Evolutionary conservation across 768 basidiomycete species (phyloP), one percentile per base, ranked within the genome.

Genomic region (Rhodotorula kratochvilovae): DNA sequence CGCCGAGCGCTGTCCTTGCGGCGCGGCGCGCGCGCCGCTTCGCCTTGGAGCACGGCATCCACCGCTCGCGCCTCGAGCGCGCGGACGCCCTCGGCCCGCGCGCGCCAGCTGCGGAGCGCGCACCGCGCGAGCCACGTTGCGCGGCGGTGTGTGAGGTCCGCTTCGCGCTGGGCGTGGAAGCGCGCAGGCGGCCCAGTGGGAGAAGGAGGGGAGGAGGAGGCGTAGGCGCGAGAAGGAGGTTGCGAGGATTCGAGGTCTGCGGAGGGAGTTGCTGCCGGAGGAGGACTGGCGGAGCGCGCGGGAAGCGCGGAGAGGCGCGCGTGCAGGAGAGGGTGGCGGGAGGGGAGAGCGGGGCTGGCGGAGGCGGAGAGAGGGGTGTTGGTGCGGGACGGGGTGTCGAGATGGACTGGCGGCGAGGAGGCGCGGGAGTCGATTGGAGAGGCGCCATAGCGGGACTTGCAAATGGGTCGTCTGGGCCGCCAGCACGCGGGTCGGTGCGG

Each of bases 51-150:
- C 31, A 31, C 46, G 0, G 23, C 55, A 17, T n/a, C 56, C 33
- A 53, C 54, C 19, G 29, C 35, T 13, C 15, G 6, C 31, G n/a
- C 3, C 54, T 56, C 53, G 17, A 42, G 7, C 46, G 25, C 56
- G 31, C 48, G n/a, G 1, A 61, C n/a, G 23, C 50, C 29, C 31
- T 7, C 50, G 39, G 50, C 4, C 33, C 50, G 17, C 35, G 23
- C 54, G 11, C 31, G 6, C 71, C 71, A 72, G 25, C 36, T 31
- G 15, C 46, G 43, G 25, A 68, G 10, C 29, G n/a, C 55, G 29
- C 67, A 69, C 15, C 72, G 61, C 2, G 4, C 8, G 31, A 73
- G 33, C 68, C 61, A 74, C n/a, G 1, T 19, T 6, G 35, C 63
- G 17, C 68, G 29, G 31, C 57, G 45, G 42, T 6, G 27, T 0